Evolutionary conservation across 768 basidiomycete species (phyloP).

Genomic region (Dentipellis sp.): DNA sequence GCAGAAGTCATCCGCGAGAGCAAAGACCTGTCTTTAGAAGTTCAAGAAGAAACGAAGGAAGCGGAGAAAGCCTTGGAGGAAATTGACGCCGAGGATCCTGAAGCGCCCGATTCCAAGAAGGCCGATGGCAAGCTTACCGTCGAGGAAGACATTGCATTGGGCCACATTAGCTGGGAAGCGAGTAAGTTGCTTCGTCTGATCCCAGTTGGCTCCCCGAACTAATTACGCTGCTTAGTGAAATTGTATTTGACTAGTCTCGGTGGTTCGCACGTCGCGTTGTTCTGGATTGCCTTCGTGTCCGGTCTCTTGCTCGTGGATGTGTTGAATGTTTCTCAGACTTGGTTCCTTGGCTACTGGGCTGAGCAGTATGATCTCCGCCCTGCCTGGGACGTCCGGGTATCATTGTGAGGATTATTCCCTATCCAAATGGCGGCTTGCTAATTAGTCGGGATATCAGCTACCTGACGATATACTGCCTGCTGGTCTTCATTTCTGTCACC

Average conservation of each 20-base stretch:
- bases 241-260: conserved; percentile 20
- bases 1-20: conserved; percentile 37
- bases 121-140: conserved; percentile 50
- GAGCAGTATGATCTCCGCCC: conserved; percentile 28
- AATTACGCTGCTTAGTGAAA: conserved; percentile 15
- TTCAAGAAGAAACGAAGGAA: conserved; percentile 16
- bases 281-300: conserved; percentile 21
- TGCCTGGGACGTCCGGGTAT: conserved; percentile 24
- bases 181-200: conserved; percentile 16
- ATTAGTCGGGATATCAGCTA: conserved; percentile 30
- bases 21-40: conserved; percentile 22
- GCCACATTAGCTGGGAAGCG: conserved; percentile 44
- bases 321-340: conserved; percentile 22
- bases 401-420: conserved; percentile 17
- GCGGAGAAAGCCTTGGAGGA: conserved; percentile 20
- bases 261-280: conserved; percentile 19
- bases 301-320: conserved; percentile 18
- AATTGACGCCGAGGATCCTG: conserved; percentile 15
- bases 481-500: conserved; percentile 24
- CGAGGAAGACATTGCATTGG: conserved; percentile 53
- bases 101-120: conserved; percentile 14
- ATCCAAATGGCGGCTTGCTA: conserved; percentile 3
- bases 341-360: conserved; percentile 39
- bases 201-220: conserved; percentile 11
- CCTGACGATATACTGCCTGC: conserved; percentile 31